Conservation (phyloP, 805 yeast genomes). For the Pichia insulana region DNA sequence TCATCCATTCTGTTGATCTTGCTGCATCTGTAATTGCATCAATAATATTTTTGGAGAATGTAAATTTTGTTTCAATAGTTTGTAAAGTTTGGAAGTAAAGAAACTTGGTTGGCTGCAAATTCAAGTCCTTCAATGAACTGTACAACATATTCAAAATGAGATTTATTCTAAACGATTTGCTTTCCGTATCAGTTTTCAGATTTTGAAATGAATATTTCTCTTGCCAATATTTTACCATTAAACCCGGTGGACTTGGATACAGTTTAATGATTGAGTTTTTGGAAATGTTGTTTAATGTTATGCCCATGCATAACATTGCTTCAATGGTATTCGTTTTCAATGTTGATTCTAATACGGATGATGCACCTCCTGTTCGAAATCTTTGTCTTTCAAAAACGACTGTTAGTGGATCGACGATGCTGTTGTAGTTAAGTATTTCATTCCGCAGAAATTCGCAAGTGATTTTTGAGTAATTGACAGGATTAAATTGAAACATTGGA, state of each 20-base stretch:
- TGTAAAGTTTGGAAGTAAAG: no score
- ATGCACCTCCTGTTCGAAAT: constrained; percentile 39
- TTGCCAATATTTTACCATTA: constrained; percentile 28
- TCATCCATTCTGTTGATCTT: constrained; percentile 1
- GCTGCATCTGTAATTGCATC: background rate
- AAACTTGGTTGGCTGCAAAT: background rate
- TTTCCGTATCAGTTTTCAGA: background rate
- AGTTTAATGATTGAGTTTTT: background rate
- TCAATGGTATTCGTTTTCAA: constrained; percentile 48
- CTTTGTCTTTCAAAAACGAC: constrained; percentile 51
- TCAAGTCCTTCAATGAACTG: background rate
- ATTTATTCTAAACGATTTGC: constrained; percentile 9
- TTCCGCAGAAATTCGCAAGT: constrained; percentile 16
- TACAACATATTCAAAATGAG: constrained; percentile 5
- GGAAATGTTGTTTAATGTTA: constrained; percentile 5
- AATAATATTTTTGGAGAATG: background rate
- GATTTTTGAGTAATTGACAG: constrained; percentile 21
- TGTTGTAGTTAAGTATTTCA: constrained; percentile 7
- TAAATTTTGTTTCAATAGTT: background rate
- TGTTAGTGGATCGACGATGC: constrained; percentile 27
- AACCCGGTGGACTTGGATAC: constrained; percentile 8
- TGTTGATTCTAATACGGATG: constrained; percentile 40
- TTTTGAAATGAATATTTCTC: background rate
- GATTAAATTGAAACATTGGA: constrained; percentile 20
- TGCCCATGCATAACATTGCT: constrained; percentile 30